phyloP scores from a whole-genome alignment of 768 basidiomycete species.

The Hygrocybe punicea region DNA sequence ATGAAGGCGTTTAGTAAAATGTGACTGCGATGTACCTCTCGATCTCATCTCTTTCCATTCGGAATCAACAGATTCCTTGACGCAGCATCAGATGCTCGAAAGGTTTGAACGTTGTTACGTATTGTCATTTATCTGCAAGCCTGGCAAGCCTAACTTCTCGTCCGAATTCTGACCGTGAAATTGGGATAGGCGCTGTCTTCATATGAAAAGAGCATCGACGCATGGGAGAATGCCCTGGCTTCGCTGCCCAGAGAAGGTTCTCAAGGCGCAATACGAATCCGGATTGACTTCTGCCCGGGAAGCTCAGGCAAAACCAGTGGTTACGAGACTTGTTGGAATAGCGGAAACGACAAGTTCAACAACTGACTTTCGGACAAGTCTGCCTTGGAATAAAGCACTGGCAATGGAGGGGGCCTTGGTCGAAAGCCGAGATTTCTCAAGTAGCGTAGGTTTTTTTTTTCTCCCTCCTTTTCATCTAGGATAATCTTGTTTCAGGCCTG shows the following conservation, averaged over 20 bases:
- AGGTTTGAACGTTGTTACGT: constrained; percentile 10
- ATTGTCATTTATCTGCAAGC: no score
- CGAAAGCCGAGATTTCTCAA: no score
- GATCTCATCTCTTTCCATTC: no score
- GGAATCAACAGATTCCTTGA: constrained; percentile 28
- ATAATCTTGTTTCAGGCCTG: constrained; percentile 24
- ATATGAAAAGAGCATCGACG: constrained; percentile 19
- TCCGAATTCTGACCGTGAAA: background rate
- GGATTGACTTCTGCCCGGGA: constrained; percentile 27
- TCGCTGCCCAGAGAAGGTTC: constrained; percentile 32
- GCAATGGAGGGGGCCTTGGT: no score
- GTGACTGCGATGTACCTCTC: no score
- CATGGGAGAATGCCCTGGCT: constrained; percentile 32
- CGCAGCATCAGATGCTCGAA: constrained; percentile 29
- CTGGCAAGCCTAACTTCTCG: no score
- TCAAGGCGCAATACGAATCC: constrained; percentile 34
- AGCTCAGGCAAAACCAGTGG: constrained; percentile 12
- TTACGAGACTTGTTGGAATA: background rate
- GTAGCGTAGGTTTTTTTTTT: no score
- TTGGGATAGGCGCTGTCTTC: constrained; percentile 20
- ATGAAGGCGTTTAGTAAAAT: constrained; percentile 10
- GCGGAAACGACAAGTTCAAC: no score
- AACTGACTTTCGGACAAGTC: no score
- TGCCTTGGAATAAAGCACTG: no score
- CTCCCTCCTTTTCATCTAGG: no score